A percentile compares a stretch with the other conserved stretches of the same genome.
Conservation (phyloP, 2,329 filamentous ascomycete genomes). For the Hypoxylon sp. region DNA sequence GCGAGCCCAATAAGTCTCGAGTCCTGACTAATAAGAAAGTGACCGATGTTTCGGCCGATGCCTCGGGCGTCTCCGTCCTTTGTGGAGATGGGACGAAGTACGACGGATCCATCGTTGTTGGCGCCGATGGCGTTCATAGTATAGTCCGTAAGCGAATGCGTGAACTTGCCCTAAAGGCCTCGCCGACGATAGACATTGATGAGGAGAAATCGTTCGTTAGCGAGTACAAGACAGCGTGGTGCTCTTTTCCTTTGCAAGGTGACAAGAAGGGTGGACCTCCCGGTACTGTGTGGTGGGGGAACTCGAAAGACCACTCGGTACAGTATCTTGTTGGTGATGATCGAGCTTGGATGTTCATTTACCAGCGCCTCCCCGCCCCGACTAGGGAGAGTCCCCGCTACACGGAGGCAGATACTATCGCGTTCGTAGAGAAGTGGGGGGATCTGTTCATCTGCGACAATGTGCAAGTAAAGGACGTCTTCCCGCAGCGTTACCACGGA, state of each 20-base stretch:
- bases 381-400: constrained; percentile 28
- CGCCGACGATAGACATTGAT: constrained; percentile 18
- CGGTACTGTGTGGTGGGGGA: constrained; percentile 7
- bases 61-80: constrained; percentile 31
- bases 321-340: constrained; percentile 22
- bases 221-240: constrained; percentile 35
- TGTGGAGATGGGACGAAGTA: constrained; percentile 40
- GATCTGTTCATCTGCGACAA: constrained; percentile 20
- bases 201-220: constrained; percentile 33
- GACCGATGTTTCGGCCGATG: constrained; percentile 20
- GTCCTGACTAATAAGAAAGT: constrained; percentile 40
- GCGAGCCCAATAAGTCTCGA: constrained; percentile 22
- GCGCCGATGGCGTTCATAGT: constrained; percentile 44
- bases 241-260: constrained; percentile 25
- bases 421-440: constrained; percentile 24
- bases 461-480: constrained; percentile 35
- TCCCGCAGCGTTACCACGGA: constrained; percentile 23
- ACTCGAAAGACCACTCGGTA: constrained; percentile 15
- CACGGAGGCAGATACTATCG: constrained; percentile 29
- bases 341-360: constrained; percentile 38
- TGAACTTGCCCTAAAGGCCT: constrained; percentile 27
- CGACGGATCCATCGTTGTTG: constrained; percentile 41
- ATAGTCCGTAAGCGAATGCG: constrained; percentile 33
- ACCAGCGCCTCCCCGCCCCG: constrained; percentile 34
- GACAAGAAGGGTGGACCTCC: constrained; percentile 13